Percentiles rank a stretch among this genome's conserved stretches.
Evolutionary conservation across 805 yeast genomes (phyloP).

Genomic region (Zygosaccharomyces kombuchaensis): DNA sequence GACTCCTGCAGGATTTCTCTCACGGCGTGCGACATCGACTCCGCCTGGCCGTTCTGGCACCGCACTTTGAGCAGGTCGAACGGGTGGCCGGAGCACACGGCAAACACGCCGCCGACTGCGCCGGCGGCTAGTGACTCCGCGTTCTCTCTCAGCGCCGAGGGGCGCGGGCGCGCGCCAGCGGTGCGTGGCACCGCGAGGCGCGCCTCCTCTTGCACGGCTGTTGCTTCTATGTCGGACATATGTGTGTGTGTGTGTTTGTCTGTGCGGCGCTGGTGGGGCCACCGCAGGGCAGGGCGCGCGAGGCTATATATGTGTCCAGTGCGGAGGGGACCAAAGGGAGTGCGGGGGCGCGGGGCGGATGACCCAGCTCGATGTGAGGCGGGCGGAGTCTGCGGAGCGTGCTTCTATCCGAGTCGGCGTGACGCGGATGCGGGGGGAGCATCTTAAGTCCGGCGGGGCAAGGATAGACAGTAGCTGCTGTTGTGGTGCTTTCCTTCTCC

Average conservation of each 20-base stretch:
- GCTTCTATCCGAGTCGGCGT: too few relatives aligned
- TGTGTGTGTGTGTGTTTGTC: not conserved
- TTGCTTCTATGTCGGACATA: conserved; percentile 2
- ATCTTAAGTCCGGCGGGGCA: too few relatives aligned
- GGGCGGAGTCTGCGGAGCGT: too few relatives aligned
- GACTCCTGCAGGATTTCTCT: conserved; percentile 64
- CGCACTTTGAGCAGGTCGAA: conserved; percentile 91
- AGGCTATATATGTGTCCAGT: not conserved
- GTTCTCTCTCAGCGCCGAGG: conserved; percentile 47
- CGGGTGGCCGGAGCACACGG: conserved; percentile 94
- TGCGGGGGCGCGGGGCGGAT: not conserved
- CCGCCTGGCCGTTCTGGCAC: conserved; percentile 69
- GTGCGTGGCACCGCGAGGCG: not conserved
- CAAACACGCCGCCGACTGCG: conserved; percentile 95
- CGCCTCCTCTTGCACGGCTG: conserved; percentile 2
- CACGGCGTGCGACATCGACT: conserved; percentile 63
- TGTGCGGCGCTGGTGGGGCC: not conserved
- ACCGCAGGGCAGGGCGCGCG: not conserved
- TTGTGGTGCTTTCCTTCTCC: too few relatives aligned
- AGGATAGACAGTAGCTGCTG: too few relatives aligned
- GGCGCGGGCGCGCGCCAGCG: not conserved
- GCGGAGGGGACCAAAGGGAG: not conserved
- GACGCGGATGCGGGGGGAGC: too few relatives aligned
- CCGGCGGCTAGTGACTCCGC: conserved; percentile 86
- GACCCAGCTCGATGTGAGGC: too few relatives aligned